Evolutionary conservation across 345 rosid genomes (phyloP).

Genomic region (Lenwebbia sp.): DNA sequence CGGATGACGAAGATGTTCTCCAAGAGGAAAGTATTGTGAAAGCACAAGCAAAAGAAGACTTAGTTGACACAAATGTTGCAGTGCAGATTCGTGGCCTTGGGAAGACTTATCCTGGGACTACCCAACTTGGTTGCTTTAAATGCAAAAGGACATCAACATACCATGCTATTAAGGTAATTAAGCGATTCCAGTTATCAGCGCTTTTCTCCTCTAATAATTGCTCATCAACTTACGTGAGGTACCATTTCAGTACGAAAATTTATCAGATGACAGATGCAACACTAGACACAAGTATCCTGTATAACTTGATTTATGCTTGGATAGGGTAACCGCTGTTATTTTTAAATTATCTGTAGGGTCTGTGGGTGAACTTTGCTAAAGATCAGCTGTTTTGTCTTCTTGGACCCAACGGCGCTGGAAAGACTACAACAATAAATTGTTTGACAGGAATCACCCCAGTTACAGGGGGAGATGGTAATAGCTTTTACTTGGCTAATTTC

Average conservation of each 20-base stretch:
- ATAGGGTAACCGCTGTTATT: neutral
- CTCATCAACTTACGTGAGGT: neutral
- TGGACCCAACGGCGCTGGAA: slow-evolving; percentile 99
- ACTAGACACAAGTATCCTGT: neutral
- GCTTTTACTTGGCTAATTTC: neutral
- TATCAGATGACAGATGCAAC: neutral
- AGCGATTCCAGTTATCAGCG: neutral
- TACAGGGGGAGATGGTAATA: slow-evolving; percentile 84
- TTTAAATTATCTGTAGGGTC: slow-evolving; percentile 28
- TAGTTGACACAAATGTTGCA: slow-evolving; percentile 46
- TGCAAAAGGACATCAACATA: slow-evolving; percentile 80
- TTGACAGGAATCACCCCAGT: slow-evolving; percentile 84
- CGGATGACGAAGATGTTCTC: slow-evolving; percentile 92
- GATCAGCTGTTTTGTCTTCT: slow-evolving; percentile 93
- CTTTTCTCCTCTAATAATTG: neutral
- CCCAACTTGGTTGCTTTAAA: slow-evolving; percentile 44
- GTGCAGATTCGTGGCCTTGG: slow-evolving; percentile 84
- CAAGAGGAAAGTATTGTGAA: slow-evolving; percentile 72
- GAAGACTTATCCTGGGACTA: slow-evolving; percentile 74
- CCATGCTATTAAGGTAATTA: slow-evolving; percentile 69
- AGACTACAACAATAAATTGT: slow-evolving; percentile 88
- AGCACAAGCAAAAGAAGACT: slow-evolving; percentile 38
- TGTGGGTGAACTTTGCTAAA: slow-evolving; percentile 78
- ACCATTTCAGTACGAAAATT: neutral
- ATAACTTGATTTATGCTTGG: neutral